Base-by-base conservation (phyloP, 352 stramenopile species). In the Phytophthora capsici region DNA sequence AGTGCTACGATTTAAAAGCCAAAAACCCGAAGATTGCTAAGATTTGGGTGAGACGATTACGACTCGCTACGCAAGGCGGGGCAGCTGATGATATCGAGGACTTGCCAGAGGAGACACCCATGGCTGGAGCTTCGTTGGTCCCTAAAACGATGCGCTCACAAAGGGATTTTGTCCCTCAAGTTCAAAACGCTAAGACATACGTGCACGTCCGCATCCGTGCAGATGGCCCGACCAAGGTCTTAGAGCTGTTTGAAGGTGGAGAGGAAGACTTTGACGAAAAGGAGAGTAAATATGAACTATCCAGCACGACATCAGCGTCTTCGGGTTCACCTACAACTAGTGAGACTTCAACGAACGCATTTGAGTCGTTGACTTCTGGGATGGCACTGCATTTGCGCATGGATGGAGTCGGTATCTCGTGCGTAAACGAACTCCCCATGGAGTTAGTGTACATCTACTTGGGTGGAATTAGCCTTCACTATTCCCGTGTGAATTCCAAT, bases 221-320 rank as follows among this genome's bases (percentile, higher is more conserved):
- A 25, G 90, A 97, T 69, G 90, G 90, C 1, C 86, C 89, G 5
- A 97, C 89, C 22, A 97, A 96, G 56, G 90, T 97, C 16, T 67
- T 97, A n/a, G 90, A 97, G 58, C 53, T 97, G 3, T 95, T 87
- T 56, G 89, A 97, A 83, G 89, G 87, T 47, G 86, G 86, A 4
- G 86, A 95, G 63, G 88, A 95, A 63, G 89, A 96, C 47, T 89
- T 86, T 43, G 88, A 94, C 40, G 88, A 93, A 51, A 89, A 86
- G 45, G 86, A 94, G n/a, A 82, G 50, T 34, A 91, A 90, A 36
- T 71, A 86, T n/a, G 86, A 93, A 25, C 12, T 90, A n/a, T 91
- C 86, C 16, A 93, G 80, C 44, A 65, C 78, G 2, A 55, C 78
- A 0, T 93, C 84, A 6, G 78, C 72, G 3, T 90, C 78, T 17